Evolutionary conservation across 2,329 filamentous ascomycete species (phyloP).

Genomic region (Kalaharituber pfeilii): DNA sequence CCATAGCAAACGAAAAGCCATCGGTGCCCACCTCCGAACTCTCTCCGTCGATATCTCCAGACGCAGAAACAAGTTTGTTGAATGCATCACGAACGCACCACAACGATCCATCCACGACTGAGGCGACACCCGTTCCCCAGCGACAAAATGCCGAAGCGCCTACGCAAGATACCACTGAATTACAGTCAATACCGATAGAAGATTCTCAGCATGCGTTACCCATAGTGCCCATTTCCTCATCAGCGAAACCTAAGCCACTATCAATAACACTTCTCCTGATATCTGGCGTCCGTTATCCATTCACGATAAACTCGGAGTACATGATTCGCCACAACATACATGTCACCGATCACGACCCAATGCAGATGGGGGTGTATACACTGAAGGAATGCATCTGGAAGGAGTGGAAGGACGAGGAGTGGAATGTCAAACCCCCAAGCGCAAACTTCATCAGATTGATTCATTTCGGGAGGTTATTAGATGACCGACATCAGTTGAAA

Average conservation of each 20-base stretch:
- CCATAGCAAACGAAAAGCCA: not conserved
- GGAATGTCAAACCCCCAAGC: conserved; percentile 17
- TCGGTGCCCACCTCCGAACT: not conserved
- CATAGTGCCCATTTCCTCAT: conserved; percentile 7
- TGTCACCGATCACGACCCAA: conserved; percentile 15
- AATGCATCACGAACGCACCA: not conserved
- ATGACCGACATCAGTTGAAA: conserved; percentile 16
- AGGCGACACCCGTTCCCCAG: not conserved
- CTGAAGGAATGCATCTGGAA: conserved; percentile 24
- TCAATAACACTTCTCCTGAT: conserved; percentile 20
- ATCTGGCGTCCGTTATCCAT: conserved; percentile 20
- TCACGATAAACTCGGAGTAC: conserved; percentile 19
- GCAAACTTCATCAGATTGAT: conserved; percentile 19
- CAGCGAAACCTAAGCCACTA: conserved; percentile 12
- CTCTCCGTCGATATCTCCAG: not conserved
- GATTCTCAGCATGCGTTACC: conserved; percentile 9
- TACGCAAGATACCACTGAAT: conserved; percentile 3
- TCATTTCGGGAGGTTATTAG: conserved; percentile 17
- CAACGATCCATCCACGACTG: conserved; percentile 6
- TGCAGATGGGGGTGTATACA: conserved; percentile 22
- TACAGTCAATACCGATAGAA: conserved; percentile 6
- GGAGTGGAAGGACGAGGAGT: conserved; percentile 23
- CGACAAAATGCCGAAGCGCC: not conserved
- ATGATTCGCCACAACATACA: conserved; percentile 18
- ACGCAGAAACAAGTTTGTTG: not conserved